Conservation (phyloP, 768 basidiomycete species). For the Lactifluus hygrophoroides region DNA sequence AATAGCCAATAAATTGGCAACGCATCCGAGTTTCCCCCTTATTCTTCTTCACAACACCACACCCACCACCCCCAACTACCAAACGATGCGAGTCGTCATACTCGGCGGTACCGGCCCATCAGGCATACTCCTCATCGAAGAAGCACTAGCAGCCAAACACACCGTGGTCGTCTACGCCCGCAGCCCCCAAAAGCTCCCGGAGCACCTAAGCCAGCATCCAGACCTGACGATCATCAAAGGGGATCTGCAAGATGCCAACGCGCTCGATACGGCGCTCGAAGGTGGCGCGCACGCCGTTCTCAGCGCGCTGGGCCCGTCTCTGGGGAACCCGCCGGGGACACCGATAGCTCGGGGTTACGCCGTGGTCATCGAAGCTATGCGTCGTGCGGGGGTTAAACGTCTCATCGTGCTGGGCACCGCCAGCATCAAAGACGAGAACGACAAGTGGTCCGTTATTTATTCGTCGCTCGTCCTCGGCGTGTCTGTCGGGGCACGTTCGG, state of each 20-base stretch:
- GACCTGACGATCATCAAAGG: slow-evolving; percentile 46
- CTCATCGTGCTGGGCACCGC: slow-evolving; percentile 61
- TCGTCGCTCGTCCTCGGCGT: slow-evolving; percentile 33
- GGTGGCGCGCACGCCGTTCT: slow-evolving; percentile 54
- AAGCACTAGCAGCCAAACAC: slow-evolving; percentile 38
- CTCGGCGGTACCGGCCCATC: slow-evolving; percentile 63
- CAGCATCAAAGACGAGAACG: slow-evolving; percentile 52
- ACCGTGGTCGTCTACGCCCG: slow-evolving; percentile 55
- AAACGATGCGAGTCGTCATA: slow-evolving; percentile 47
- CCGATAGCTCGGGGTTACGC: slow-evolving; percentile 58
- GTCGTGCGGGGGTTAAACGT: slow-evolving; percentile 41
- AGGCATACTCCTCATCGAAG: slow-evolving; percentile 49
- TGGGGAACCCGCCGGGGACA: slow-evolving; percentile 36
- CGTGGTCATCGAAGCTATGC: slow-evolving; percentile 49
- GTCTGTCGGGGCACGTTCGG: slow-evolving; percentile 38
- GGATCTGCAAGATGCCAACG: slow-evolving; percentile 42
- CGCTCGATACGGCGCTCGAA: slow-evolving; percentile 43
- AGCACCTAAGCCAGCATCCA: slow-evolving; percentile 37
- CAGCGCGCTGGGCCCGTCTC: slow-evolving; percentile 53
- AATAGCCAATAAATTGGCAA: too few relatives aligned
- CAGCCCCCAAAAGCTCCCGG: slow-evolving; percentile 53
- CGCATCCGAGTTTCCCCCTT: neutral
- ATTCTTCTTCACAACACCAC: neutral
- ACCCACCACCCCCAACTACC: neutral
- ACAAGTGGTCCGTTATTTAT: slow-evolving; percentile 45